Evolutionary conservation across 768 basidiomycete species (phyloP), one percentile per base, ranked within the genome.

Genomic region (Macrocybe gigantea): DNA sequence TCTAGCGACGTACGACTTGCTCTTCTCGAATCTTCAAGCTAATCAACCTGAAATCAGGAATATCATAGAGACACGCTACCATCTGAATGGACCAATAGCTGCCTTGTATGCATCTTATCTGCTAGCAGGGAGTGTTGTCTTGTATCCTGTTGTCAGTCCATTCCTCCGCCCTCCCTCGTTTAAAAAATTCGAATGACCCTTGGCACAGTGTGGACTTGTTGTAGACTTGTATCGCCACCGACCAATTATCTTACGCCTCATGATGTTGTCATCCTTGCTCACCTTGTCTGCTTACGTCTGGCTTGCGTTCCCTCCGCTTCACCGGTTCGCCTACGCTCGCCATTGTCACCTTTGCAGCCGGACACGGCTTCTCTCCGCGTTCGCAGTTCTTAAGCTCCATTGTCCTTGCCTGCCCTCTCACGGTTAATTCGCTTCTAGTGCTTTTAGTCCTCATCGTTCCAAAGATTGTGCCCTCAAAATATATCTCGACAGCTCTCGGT

Each of bases 401-500:
- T 6, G 7, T 11, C 10, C 11, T 12, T 33, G 34, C 51, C 30
- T 48, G 37, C 38, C 53, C 38, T 53, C 33, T 57, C 22, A 36
- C 35, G 38, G 4, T 11, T 22, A 22, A 22, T 22, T 22, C 22
- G 22, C 22, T 31, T 34, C 1, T 53, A 88, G 87, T 89, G 30
- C 65, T 90, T 7, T 70, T 89, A 8, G 88, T 85, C 6, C 72
- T 90, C 11, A 70, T 90, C 33, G 88, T 89, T 0, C 86, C 88
- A 0, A 77, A 74, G 44, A 76, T 90, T 30, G 85, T 90, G 0
- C 75, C 80, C 6, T 53, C 74, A 13, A 84, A 83, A 60, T 89
- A 84, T 60, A 79, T 90, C 39, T 83, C 85, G 1, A 89, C 88
- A 1, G 85, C 85, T 5, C 70, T 90, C 0, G 88, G 86, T 1